Conservation (phyloP, 176 grass and related monocot genomes). For the sorghum (Sorghum bicolor) region DNA sequence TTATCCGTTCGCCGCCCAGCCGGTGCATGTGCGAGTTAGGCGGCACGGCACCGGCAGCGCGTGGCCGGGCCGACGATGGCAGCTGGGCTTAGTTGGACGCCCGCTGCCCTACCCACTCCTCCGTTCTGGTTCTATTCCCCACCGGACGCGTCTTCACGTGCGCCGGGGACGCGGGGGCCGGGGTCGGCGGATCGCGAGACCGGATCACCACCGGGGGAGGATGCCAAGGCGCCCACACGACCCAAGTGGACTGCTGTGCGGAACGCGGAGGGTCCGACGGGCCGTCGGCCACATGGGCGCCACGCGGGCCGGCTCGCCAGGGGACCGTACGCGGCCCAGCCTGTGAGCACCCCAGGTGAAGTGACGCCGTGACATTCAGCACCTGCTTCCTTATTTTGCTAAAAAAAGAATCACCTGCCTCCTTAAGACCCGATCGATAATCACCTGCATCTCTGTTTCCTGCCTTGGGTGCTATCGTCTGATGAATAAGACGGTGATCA, state of each 20-base stretch:
- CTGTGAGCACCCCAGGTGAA: neutral
- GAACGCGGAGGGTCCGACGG: neutral
- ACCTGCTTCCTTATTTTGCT: too few relatives aligned
- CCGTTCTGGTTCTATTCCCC: neutral
- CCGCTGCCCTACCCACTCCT: neutral
- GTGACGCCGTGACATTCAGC: conserved; percentile 8
- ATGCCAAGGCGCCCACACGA: neutral
- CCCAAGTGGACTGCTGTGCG: neutral
- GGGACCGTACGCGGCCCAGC: conserved; percentile 14
- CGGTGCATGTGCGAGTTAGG: neutral
- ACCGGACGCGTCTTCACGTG: conserved; percentile 35
- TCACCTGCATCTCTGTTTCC: too few relatives aligned
- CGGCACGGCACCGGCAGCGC: neutral
- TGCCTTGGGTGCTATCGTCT: conserved; percentile 11
- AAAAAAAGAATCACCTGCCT: too few relatives aligned
- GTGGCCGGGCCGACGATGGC: neutral
- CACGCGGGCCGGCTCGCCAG: neutral
- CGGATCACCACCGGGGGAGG: neutral
- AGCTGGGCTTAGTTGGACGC: neutral
- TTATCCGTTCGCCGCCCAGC: neutral
- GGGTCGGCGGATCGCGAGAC: conserved; percentile 9
- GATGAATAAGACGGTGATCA: too few relatives aligned
- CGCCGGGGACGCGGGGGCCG: conserved; percentile 1
- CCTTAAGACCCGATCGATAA: too few relatives aligned
- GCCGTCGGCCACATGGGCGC: conserved; percentile 21